Conservation (phyloP, 768 basidiomycete genomes). For the Boletus subcaerulescens region DNA sequence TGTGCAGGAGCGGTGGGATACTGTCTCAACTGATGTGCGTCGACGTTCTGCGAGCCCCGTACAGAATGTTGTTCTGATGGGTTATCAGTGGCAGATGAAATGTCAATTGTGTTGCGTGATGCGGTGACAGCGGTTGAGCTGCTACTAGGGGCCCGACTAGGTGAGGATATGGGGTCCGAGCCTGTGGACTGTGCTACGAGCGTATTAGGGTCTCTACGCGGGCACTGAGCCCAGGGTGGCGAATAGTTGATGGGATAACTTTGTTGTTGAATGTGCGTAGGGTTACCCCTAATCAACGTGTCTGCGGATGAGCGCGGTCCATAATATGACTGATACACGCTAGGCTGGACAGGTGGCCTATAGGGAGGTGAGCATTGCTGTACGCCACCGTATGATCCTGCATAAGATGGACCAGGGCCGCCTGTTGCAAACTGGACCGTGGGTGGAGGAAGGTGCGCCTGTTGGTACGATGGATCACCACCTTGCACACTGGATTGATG, state of each 20-base stretch:
- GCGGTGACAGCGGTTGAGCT: background rate
- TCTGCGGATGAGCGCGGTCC: slow-evolving; percentile 29
- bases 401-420: slow-evolving; percentile 15
- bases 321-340: slow-evolving; percentile 51
- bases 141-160: background rate
- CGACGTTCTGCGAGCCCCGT: background rate
- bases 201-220: slow-evolving; percentile 21
- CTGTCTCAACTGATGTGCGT: background rate
- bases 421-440: slow-evolving; percentile 24
- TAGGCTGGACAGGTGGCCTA: slow-evolving; percentile 29
- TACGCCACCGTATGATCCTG: slow-evolving; percentile 21
- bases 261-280: slow-evolving; percentile 32
- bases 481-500: slow-evolving; percentile 37
- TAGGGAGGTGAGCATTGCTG: slow-evolving; percentile 19
- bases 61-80: slow-evolving; percentile 1
- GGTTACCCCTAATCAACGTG: slow-evolving; percentile 27
- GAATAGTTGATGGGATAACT: slow-evolving; percentile 32
- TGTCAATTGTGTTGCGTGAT: background rate
- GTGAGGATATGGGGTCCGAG: slow-evolving; percentile 7
- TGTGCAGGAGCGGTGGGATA: slow-evolving; percentile 1
- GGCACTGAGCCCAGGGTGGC: slow-evolving; percentile 12
- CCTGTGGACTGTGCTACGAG: slow-evolving; percentile 14
- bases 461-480: slow-evolving; percentile 25
- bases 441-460: slow-evolving; percentile 16
- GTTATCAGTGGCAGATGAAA: background rate